Conservation (phyloP, 1,284 basidiomycete species). For the Microbotryum scabiosae region DNA sequence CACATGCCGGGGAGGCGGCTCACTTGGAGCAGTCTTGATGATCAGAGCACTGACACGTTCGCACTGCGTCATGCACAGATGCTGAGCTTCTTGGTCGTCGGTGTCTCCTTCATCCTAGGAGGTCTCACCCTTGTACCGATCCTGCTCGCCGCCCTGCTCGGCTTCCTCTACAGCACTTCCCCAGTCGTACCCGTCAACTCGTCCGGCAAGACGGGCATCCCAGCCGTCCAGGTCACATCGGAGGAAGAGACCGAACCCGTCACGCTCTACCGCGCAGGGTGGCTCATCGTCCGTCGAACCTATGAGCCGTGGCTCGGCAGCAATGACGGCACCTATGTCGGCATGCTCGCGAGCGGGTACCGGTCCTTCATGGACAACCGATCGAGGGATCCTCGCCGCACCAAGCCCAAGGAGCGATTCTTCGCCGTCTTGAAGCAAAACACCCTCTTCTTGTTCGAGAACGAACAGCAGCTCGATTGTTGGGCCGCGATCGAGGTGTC, state of each 20-base stretch:
- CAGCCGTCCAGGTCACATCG: neutral
- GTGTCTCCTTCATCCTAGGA: slow-evolving; percentile 76
- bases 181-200: slow-evolving; percentile 16
- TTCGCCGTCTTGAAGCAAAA: slow-evolving; percentile 79
- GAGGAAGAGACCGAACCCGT: slow-evolving; percentile 17
- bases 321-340: slow-evolving; percentile 40
- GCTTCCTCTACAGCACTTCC: slow-evolving; percentile 45
- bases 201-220: slow-evolving; percentile 11
- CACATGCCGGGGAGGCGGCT: too few relatives aligned
- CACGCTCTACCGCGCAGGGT: slow-evolving; percentile 61
- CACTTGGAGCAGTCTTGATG: neutral
- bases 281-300: slow-evolving; percentile 74
- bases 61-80: slow-evolving; percentile 6
- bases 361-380: slow-evolving; percentile 39
- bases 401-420: slow-evolving; percentile 77
- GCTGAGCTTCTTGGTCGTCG: slow-evolving; percentile 6
- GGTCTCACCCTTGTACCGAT: slow-evolving; percentile 78
- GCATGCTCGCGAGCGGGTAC: slow-evolving; percentile 35
- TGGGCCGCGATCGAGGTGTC: slow-evolving; percentile 70
- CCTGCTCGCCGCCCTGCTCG: slow-evolving; percentile 51
- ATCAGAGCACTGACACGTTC: neutral
- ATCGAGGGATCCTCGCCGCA: slow-evolving; percentile 58
- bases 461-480: slow-evolving; percentile 76
- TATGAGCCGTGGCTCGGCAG: slow-evolving; percentile 56
- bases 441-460: slow-evolving; percentile 82